Conservation (phyloP, 169 alveolate genomes). For the Condylostoma magnum region DNA sequence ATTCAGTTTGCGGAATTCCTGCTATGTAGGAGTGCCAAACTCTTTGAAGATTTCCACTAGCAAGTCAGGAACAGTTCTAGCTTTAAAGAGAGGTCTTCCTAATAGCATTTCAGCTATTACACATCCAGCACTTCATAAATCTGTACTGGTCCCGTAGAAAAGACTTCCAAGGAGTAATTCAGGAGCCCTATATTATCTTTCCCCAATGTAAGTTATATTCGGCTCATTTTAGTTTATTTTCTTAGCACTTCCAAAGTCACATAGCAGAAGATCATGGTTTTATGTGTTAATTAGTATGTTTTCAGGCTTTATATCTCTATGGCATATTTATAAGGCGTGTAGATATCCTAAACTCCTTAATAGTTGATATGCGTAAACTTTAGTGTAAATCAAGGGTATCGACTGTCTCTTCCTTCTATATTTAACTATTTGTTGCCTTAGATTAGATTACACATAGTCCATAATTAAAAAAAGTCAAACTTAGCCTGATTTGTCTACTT, state of each 20-base stretch:
- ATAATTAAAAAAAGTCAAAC: conserved; percentile 54
- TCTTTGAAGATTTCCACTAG: too few relatives aligned
- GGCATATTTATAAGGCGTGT: too few relatives aligned
- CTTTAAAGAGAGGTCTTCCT: conserved; percentile 75
- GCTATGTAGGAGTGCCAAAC: too few relatives aligned
- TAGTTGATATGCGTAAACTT: conserved; percentile 60
- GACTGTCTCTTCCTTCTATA: conserved; percentile 34
- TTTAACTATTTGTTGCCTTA: conserved; percentile 34
- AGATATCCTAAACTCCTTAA: conserved; percentile 60
- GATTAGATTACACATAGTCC: conserved; percentile 57
- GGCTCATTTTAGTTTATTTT: conserved; percentile 36
- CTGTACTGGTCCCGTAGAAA: conserved; percentile 69
- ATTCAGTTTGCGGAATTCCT: too few relatives aligned
- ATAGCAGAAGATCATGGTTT: conserved; percentile 40
- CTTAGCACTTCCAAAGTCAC: conserved; percentile 78
- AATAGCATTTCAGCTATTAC: conserved; percentile 77
- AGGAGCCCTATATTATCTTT: too few relatives aligned
- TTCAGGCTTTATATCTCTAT: too few relatives aligned
- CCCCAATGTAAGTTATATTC: conserved; percentile 47
- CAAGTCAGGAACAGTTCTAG: too few relatives aligned
- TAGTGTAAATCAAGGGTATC: conserved; percentile 46
- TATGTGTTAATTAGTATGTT: conserved; percentile 53
- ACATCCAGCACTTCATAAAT: conserved; percentile 84
- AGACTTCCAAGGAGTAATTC: too few relatives aligned
- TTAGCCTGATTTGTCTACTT: conserved; percentile 59